Evolutionary conservation across 352 stramenopile genomes (phyloP), one percentile per base, ranked within the genome.

Genomic region (Phytopythium mirpurense): DNA sequence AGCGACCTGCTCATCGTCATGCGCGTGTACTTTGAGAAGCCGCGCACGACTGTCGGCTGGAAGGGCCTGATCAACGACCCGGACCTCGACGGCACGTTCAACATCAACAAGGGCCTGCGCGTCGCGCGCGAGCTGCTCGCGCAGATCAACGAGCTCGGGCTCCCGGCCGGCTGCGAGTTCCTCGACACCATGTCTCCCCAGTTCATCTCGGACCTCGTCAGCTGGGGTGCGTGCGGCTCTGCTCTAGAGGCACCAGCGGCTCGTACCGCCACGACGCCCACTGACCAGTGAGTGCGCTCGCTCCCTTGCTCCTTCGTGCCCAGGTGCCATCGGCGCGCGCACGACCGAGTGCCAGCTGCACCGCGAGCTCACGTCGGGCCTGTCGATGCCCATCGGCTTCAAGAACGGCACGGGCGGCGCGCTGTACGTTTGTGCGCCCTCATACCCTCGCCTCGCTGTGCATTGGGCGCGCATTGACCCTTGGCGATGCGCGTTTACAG

Each of bases 1-100:
- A 76, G 90, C 51, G 86, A 96, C 59, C 59, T 96, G 53, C 61
- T 95, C 32, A 90, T 96, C 54, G 64, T 96, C 62, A 96, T 96
- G 86, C 85, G 86, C 46, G 82, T 93, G 58, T 96, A 96, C 75
- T 96, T 96, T 59, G 86, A 96, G 58, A 96, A 96, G 65, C 86
- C 86, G 24, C 80, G 86, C 41, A 96, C 86, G 34, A 96, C 86
- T 9, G 80, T 96, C 2, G 86, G 86, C 43, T 96, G 86, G 86
- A 96, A 96, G 57, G 86, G 86, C 9, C 59, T 96, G 60, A 96
- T 96, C 70, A 96, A 96, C 62, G 84, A 96, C 64, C 86, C 86
- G 46, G 82, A 96, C 59, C 80, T 96, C 37, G 73, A 95, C 44
- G 83, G 82, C 60, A 90, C 83, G 31, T 96, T 95, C 68, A 94